Evolutionary conservation across 768 basidiomycete species (phyloP).

Genomic region (Leccinum olivaceopallidum): DNA sequence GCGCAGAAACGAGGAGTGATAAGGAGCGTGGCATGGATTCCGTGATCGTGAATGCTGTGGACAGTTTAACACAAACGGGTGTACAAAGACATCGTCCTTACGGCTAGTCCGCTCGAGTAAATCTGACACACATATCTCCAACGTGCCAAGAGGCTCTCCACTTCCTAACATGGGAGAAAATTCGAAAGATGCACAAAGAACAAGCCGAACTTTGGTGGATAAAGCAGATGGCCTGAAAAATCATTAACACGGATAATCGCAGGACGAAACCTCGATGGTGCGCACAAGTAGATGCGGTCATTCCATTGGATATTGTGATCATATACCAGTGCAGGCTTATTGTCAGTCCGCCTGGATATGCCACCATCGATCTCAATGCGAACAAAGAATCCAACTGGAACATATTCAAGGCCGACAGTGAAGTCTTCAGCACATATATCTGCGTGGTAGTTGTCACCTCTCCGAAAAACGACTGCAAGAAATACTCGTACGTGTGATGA

Average conservation of each 20-base stretch:
- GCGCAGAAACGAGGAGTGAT: neutral
- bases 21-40: neutral
- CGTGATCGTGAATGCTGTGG: neutral
- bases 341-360: neutral
- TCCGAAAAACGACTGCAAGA: neutral
- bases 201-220: neutral
- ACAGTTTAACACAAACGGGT: neutral
- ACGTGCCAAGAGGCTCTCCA: neutral
- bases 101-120: neutral
- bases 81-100: neutral
- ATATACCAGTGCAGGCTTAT: neutral
- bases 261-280: neutral
- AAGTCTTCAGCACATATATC: slow-evolving; percentile 13
- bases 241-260: neutral
- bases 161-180: slow-evolving; percentile 4
- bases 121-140: neutral
- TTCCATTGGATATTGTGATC: slow-evolving; percentile 1
- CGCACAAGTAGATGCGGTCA: neutral
- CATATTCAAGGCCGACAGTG: neutral
- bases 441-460: neutral
- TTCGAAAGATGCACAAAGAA: slow-evolving; percentile 6
- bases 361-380: neutral
- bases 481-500: slow-evolving; percentile 7
- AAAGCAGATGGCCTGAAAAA: slow-evolving; percentile 1
- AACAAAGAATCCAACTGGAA: slow-evolving; percentile 16